These are phyloP conservation scores for Cladosporium sp. DNA, from an alignment of 2,329 filamentous ascomycete species.

Conservation along the genomic window DNA sequence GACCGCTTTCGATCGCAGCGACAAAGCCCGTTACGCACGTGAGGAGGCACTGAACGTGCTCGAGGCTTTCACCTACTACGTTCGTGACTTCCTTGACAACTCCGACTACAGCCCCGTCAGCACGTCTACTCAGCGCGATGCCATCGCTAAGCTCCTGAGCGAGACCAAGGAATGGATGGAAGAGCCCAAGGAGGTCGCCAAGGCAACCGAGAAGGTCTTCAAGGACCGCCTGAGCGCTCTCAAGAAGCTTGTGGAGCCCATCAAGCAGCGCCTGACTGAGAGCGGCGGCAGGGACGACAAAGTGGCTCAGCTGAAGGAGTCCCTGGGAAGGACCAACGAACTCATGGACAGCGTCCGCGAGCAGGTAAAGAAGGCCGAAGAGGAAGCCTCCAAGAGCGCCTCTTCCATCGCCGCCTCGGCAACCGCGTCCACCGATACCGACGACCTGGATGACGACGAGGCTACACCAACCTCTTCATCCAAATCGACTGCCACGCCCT, in stretches of 20 bases:
- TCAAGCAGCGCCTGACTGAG: slow-evolving; percentile 72
- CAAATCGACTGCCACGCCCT: slow-evolving; percentile 21
- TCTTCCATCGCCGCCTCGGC: slow-evolving; percentile 31
- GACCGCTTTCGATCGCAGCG: slow-evolving; percentile 79
- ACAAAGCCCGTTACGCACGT: slow-evolving; percentile 68
- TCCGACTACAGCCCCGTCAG: slow-evolving; percentile 69
- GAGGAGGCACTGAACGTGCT: slow-evolving; percentile 89
- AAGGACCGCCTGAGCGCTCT: slow-evolving; percentile 72
- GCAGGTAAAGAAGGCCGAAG: slow-evolving; percentile 61
- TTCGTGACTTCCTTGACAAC: slow-evolving; percentile 75
- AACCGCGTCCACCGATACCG: slow-evolving; percentile 42
- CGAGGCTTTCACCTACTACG: slow-evolving; percentile 88
- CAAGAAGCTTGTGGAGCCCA: slow-evolving; percentile 71
- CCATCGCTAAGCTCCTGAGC: slow-evolving; percentile 64
- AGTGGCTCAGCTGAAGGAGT: slow-evolving; percentile 62
- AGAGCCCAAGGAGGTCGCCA: slow-evolving; percentile 62
- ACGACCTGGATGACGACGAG: slow-evolving; percentile 21
- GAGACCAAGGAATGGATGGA: slow-evolving; percentile 86
- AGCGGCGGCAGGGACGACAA: slow-evolving; percentile 65
- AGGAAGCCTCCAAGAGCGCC: slow-evolving; percentile 40
- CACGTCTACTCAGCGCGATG: slow-evolving; percentile 61
- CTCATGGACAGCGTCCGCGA: slow-evolving; percentile 66
- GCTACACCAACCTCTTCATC: not conserved
- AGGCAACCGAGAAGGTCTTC: slow-evolving; percentile 71
- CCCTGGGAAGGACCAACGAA: slow-evolving; percentile 67